Evolutionary conservation across 169 alveolate species (phyloP), one percentile per base, ranked within the genome.

Genomic region (Besnoitia besnoiti): DNA sequence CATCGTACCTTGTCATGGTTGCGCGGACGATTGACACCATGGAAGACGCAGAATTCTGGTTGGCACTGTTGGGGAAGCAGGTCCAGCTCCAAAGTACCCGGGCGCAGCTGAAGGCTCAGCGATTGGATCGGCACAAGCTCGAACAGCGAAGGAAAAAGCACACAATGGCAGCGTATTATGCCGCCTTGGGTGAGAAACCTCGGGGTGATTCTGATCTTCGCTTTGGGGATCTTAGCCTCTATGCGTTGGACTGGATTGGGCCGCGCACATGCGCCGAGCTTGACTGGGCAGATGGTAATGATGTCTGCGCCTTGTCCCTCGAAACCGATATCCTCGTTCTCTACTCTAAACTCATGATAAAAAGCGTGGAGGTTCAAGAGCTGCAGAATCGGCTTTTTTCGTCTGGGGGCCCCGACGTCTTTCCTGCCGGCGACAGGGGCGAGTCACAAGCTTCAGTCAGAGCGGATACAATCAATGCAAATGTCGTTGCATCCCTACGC

Each of bases 291-390:
- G 87, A 21, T 0, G 35, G 61, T 2, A 77, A 77, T 40, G 87
- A 77, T 24, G 87, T 77, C 21, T 77, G 87, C 87, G 87, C 87
- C 40, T 39, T 77, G 59, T 77, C 87, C 3, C 87, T 77, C 8
- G 87, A 77, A 55, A 77, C 59, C 1, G 87, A 77, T 37, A 77
- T 77, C 50, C 87, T 39, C 55, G 87, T 77, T 24, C 30, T 77
- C 59, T 37, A 77, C 40, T 0, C 40, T 24, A 37, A 42, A 35
- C 40, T 77, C 21, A 24, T 77, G n/a, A 8, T 44, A 21, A 77
- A 77, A 55, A 77, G 61, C 47, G 49, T 44, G 16, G 87, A 77
- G 21, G 87, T 77, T 2, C 87, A 44, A 37, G 87, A 77, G 37
- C 14, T 21, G 21, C 87, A 77, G 40, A 77, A 77, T 77, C 87